Evolutionary conservation across 441 rosid species (phyloP), one percentile per base, ranked within the genome.

Genomic region (Omphalea diandra): DNA sequence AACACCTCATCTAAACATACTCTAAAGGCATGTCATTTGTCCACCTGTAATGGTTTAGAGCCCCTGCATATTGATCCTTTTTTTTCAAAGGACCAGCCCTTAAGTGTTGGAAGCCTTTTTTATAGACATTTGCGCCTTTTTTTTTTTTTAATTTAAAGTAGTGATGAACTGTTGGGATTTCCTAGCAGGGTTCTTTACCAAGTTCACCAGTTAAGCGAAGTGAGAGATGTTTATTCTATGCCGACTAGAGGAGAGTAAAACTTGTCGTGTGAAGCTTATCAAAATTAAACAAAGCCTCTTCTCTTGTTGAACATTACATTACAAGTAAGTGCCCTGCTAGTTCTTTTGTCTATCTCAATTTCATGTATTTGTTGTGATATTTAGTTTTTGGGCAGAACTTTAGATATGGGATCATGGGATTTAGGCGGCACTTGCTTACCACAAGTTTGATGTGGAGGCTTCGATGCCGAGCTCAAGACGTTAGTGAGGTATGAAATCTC

Each of bases 401-500:
- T 91, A 76, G 97, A 94, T 74, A 94, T 94, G 97, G 97, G 96
- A 52, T 79, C 97, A 0, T 87, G 78, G 24, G 98, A 94, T 79
- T 62, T 94, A 71, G 98, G 98, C 15, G n/a, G 93, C 98, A 33
- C 98, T 97, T 49, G 97, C 97, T 57, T 94, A 86, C 71, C 94
- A 96, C 31, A 94, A 94, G 76, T 94, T 83, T 77, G 98, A 94
- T 77, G 88, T 91, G 77, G 98, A 94, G 78, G 97, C 97, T 69
- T 94, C 97, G 98, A 94, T 94, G 97, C 97, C 98, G 7, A 96
- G 98, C 68, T 83, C 91, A 61, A 97, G 90, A 53, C 82, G 96
- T 26, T 94, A 78, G 98, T 22, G 97, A 94, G 97, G 98, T 94
- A 84, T 65, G 50, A 53, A 52, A 63, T 31, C 20, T 54, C 9